These are phyloP conservation scores for Bacterosira constricta DNA, from an alignment of 108 stramenopile species.

Conservation along the genomic window DNA sequence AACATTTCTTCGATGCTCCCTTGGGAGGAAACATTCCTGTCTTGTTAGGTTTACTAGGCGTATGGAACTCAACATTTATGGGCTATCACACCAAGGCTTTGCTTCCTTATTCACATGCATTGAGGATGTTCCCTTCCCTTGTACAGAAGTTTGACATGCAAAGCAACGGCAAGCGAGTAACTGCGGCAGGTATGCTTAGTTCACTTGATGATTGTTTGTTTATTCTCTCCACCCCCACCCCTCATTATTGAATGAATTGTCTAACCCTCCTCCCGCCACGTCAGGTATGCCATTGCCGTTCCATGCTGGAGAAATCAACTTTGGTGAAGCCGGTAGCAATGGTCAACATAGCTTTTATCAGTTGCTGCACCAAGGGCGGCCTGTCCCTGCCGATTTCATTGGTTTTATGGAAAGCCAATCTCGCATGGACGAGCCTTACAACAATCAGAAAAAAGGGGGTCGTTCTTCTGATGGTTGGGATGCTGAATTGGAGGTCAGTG, in stretches of 20 bases:
- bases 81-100: constrained; percentile 91
- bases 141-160: constrained; percentile 99
- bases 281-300: constrained; percentile 67
- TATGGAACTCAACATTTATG: constrained; percentile 99
- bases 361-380: constrained; percentile 98
- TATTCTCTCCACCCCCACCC: too few species aligned
- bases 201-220: background rate
- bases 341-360: constrained; percentile 98
- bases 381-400: constrained; percentile 96
- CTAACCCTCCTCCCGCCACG: background rate
- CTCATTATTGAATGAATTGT: too few species aligned
- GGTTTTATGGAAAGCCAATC: constrained; percentile 90
- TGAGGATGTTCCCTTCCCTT: constrained; percentile 92
- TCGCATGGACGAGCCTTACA: constrained; percentile 44
- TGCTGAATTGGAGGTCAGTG: constrained; percentile 74
- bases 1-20: constrained; percentile 96
- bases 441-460: background rate
- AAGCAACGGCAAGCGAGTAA: constrained; percentile 97
- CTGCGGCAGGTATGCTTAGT: constrained; percentile 58
- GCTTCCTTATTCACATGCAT: constrained; percentile 93
- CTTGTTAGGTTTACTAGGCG: constrained; percentile 93
- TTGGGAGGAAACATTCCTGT: constrained; percentile 96
- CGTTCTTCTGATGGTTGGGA: constrained; percentile 8
- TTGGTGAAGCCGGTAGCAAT: constrained; percentile 95
- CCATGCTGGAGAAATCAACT: constrained; percentile 80